Conservation (phyloP, 257 asterid genomes). For the Capsicum rhomboideum region DNA sequence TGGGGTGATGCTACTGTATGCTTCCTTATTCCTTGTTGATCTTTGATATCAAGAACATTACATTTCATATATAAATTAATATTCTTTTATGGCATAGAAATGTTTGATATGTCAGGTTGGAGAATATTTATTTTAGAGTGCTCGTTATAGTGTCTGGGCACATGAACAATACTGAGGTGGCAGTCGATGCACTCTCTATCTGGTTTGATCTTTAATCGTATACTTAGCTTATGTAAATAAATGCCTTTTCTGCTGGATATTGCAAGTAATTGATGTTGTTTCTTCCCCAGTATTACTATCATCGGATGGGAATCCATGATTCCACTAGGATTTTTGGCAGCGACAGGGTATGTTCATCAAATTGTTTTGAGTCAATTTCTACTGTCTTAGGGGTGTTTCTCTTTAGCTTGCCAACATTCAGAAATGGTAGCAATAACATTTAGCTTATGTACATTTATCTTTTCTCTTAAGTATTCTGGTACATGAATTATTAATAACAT, state of each 20-base stretch:
- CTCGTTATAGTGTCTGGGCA: conserved; percentile 38
- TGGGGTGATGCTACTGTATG: conserved; percentile 54
- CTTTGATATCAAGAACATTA: neutral
- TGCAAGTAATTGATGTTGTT: neutral
- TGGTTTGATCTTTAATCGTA: conserved; percentile 25
- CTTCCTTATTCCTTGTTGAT: neutral
- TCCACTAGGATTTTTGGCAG: conserved; percentile 57
- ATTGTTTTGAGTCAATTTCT: neutral
- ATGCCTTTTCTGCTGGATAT: neutral
- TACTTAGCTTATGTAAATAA: neutral
- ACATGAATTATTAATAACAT: neutral
- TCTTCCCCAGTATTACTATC: conserved; percentile 36
- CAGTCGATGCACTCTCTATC: conserved; percentile 59
- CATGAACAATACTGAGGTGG: conserved; percentile 38
- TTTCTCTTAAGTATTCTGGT: neutral
- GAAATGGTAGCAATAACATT: neutral
- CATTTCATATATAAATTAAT: neutral
- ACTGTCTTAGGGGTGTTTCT: neutral
- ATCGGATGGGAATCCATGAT: conserved; percentile 61
- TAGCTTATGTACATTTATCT: neutral
- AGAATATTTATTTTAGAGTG: conserved; percentile 47
- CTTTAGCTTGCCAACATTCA: neutral
- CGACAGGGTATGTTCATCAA: conserved; percentile 43
- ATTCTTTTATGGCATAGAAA: neutral
- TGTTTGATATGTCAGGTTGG: conserved; percentile 37